These are phyloP conservation scores for Oidiodendron maius DNA, from an alignment of 495 filamentous ascomycete genomes.

Conservation along the genomic window DNA sequence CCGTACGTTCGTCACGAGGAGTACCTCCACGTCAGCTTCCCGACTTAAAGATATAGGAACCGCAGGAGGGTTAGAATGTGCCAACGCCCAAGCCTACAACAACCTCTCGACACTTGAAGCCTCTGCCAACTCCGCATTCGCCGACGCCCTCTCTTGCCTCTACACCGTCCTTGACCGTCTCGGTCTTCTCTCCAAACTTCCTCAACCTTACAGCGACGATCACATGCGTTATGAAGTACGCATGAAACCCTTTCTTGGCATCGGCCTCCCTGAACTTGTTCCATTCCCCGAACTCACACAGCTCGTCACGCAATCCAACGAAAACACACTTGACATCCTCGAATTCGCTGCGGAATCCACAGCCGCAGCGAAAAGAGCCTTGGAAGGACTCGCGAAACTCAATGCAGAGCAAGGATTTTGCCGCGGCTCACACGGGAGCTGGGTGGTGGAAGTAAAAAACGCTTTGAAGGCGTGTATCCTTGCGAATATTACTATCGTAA, in stretches of 20 bases:
- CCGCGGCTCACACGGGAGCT: conserved; percentile 47
- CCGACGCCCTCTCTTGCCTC: conserved; percentile 58
- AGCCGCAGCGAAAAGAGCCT: conserved; percentile 56
- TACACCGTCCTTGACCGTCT: conserved; percentile 63
- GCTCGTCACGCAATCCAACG: conserved; percentile 31
- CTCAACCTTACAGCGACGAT: conserved; percentile 65
- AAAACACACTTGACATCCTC: conserved; percentile 39
- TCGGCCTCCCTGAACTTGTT: conserved; percentile 66
- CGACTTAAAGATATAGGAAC: conserved; percentile 14
- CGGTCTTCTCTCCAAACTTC: conserved; percentile 47
- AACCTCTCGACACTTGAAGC: conserved; percentile 60
- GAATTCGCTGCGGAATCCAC: conserved; percentile 54
- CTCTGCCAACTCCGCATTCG: conserved; percentile 61
- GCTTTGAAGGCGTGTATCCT: conserved; percentile 61
- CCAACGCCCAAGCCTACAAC: conserved; percentile 51
- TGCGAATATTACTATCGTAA: conserved; percentile 55
- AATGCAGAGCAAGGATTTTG: conserved; percentile 38
- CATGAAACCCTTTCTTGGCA: conserved; percentile 77
- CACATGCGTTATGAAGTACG: conserved; percentile 74
- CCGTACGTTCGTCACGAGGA: conserved; percentile 47
- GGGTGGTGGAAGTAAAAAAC: conserved; percentile 52
- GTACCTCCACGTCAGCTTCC: conserved; percentile 24
- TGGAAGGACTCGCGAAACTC: conserved; percentile 52
- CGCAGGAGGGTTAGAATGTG: conserved; percentile 38
- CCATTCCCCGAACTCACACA: conserved; percentile 53